A percentile compares a stretch with the other conserved stretches of the same genome.
Conservation (phyloP, 306 rosid species). For the Alnus glutinosa region DNA sequence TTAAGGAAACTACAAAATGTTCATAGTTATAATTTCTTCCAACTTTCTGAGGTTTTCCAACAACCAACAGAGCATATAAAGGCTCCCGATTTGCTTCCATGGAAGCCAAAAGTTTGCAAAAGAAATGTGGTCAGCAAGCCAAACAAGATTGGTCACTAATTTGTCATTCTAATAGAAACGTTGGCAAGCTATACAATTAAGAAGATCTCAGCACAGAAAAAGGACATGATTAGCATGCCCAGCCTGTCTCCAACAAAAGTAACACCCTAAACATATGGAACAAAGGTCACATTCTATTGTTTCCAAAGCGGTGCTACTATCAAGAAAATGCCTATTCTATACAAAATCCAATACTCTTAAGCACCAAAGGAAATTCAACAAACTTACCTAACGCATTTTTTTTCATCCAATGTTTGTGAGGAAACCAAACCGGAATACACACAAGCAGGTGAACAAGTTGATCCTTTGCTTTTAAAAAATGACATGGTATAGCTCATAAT, state of each 20-base stretch:
- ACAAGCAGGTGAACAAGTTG: neutral
- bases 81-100: too few species aligned
- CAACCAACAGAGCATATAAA: too few species aligned
- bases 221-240: neutral
- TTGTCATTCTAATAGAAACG: neutral
- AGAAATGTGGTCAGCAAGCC: neutral
- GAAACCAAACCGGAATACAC: neutral
- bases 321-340: neutral
- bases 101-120: neutral
- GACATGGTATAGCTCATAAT: neutral
- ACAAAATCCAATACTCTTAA: neutral
- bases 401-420: neutral
- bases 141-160: neutral
- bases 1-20: neutral
- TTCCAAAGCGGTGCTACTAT: neutral
- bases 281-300: neutral
- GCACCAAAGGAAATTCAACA: neutral
- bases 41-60: neutral
- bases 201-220: neutral
- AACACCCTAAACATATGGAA: neutral
- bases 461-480: neutral
- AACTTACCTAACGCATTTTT: neutral
- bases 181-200: neutral
- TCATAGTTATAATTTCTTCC: neutral
- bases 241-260: neutral